These are phyloP conservation scores for Aspergillus olivimuriae DNA, from an alignment of 495 filamentous ascomycete species.

Conservation along the genomic window DNA sequence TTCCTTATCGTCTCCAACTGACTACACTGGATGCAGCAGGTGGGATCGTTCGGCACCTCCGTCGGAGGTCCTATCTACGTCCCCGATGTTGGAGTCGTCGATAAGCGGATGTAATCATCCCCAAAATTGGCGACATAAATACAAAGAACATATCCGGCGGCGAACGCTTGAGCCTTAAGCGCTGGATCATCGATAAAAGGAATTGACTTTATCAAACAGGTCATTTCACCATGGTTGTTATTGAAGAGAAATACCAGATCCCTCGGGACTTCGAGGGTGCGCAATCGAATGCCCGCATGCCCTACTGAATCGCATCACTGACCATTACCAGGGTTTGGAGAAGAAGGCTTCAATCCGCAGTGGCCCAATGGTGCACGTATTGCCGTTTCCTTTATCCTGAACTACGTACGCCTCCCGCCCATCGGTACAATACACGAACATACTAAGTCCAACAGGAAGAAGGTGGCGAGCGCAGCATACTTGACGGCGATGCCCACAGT, in stretches of 20 bases:
- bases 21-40: too few species aligned
- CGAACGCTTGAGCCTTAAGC: not conserved
- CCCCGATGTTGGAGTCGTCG: too few species aligned
- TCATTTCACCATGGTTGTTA: slow-evolving; percentile 2
- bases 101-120: too few species aligned
- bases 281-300: too few species aligned
- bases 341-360: slow-evolving; percentile 7
- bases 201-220: too few species aligned
- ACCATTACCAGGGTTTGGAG: slow-evolving; percentile 8
- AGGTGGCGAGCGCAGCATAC: slow-evolving; percentile 11
- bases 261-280: slow-evolving; percentile 8
- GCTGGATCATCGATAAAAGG: not conserved
- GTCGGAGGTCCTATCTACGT: too few species aligned
- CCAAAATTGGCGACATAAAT: too few species aligned
- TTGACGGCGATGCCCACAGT: slow-evolving; percentile 6
- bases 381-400: slow-evolving; percentile 7
- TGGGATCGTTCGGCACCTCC: too few species aligned
- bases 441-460: too few species aligned
- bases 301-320: too few species aligned
- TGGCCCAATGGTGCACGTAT: slow-evolving; percentile 8
- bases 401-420: slow-evolving; percentile 4
- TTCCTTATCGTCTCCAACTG: too few species aligned
- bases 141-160: too few species aligned
- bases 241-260: slow-evolving; percentile 5
- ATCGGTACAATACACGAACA: not conserved